phyloP scores from a whole-genome alignment of 2,329 filamentous ascomycete genomes.

The Trichoderma harzianum region DNA sequence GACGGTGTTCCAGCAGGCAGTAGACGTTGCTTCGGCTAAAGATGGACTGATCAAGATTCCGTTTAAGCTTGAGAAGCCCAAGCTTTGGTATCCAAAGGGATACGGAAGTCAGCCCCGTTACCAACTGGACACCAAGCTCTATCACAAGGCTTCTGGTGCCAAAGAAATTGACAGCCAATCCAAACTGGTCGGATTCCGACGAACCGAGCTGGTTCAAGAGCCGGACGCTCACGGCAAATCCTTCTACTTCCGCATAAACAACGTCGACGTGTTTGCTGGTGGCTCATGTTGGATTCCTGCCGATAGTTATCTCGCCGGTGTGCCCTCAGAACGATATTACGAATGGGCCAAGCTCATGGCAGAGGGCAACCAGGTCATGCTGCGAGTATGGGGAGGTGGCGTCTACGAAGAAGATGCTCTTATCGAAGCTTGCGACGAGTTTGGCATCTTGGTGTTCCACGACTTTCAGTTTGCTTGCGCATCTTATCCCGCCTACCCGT shows the following conservation, averaged over 20 bases:
- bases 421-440: constrained; percentile 65
- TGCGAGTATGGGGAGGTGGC: constrained; percentile 30
- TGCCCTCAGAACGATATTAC: constrained; percentile 56
- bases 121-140: not conserved
- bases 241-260: constrained; percentile 74
- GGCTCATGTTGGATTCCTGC: constrained; percentile 78
- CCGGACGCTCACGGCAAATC: constrained; percentile 61
- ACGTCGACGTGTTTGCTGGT: constrained; percentile 68
- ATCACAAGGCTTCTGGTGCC: not conserved
- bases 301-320: constrained; percentile 70
- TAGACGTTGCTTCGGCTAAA: not conserved
- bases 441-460: constrained; percentile 68
- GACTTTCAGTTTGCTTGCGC: constrained; percentile 71
- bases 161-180: not conserved
- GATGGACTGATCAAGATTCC: constrained; percentile 9
- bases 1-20: constrained; percentile 20
- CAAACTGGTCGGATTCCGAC: constrained; percentile 64
- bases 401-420: constrained; percentile 60
- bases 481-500: constrained; percentile 61
- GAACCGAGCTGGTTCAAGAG: constrained; percentile 53
- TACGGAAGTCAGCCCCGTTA: constrained; percentile 20
- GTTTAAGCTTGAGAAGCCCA: constrained; percentile 38
- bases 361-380: constrained; percentile 47
- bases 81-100: constrained; percentile 23
- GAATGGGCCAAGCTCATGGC: constrained; percentile 51